phyloP scores from a whole-genome alignment of 176 grass and related monocot genomes.

The Triticum monococcum region DNA sequence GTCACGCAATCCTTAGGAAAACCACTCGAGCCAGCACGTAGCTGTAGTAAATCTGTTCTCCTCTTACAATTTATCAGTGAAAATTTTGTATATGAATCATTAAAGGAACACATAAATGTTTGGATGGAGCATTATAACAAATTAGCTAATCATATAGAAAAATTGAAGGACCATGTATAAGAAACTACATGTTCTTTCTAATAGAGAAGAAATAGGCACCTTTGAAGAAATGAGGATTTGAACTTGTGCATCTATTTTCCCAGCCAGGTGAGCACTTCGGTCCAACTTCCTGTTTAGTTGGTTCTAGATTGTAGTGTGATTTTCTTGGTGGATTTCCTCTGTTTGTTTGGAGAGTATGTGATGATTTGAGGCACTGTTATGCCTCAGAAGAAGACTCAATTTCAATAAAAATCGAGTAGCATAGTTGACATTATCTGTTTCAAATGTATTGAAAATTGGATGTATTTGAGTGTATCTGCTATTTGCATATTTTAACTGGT shows the following conservation, averaged over 20 bases:
- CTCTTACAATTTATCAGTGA: background rate
- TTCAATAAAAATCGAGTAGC: background rate
- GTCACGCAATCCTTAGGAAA: background rate
- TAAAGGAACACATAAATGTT: background rate
- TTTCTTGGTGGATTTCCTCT: background rate
- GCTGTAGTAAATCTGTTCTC: background rate
- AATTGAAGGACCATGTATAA: background rate
- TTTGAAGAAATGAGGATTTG: background rate
- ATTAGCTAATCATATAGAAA: background rate
- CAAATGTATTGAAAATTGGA: background rate
- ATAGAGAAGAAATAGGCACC: too few species aligned
- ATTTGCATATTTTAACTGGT: background rate
- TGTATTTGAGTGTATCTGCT: background rate
- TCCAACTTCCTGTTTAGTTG: background rate
- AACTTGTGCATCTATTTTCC: background rate
- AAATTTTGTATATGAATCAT: background rate
- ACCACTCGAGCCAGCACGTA: background rate
- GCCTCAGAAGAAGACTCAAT: background rate
- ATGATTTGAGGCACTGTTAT: background rate
- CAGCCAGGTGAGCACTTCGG: background rate
- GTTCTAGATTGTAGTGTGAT: background rate
- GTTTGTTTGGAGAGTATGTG: background rate
- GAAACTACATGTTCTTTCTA: background rate
- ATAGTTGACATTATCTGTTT: background rate
- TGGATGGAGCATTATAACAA: background rate